phyloP scores from a whole-genome alignment of 2,329 filamentous ascomycete genomes.

The Microascus cirrosus region DNA sequence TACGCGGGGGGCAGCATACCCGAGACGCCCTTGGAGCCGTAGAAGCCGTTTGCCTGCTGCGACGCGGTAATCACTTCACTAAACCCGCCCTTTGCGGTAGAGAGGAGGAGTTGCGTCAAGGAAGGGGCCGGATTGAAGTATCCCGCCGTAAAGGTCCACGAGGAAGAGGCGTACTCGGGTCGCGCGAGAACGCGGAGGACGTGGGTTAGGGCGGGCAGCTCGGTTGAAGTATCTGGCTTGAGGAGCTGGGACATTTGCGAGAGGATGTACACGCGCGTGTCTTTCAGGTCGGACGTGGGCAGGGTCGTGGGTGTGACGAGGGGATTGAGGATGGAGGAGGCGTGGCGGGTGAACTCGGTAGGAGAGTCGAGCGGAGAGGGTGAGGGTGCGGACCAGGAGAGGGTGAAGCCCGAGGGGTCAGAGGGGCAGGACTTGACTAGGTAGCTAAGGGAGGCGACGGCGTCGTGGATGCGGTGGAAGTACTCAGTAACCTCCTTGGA shows the following conservation, averaged over 20 bases:
- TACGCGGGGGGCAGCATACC: constrained; percentile 88
- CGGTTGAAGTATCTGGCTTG: constrained; percentile 70
- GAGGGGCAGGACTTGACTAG: constrained; percentile 52
- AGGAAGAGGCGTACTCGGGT: constrained; percentile 54
- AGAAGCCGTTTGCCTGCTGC: constrained; percentile 92
- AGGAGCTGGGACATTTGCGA: constrained; percentile 82
- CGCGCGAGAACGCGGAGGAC: constrained; percentile 59
- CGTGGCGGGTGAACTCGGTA: constrained; percentile 54
- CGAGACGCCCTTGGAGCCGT: constrained; percentile 74
- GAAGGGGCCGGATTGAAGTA: constrained; percentile 95
- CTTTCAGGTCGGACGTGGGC: constrained; percentile 14
- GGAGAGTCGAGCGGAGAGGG: constrained; percentile 62
- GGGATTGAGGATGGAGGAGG: constrained; percentile 54
- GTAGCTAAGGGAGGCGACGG: constrained; percentile 73
- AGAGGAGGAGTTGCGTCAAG: constrained; percentile 68
- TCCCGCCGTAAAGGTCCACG: constrained; percentile 94
- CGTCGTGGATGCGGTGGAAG: constrained; percentile 66
- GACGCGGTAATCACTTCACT: constrained; percentile 88
- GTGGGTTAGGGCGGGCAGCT: constrained; percentile 69
- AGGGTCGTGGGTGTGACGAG: constrained; percentile 43
- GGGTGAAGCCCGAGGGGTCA: constrained; percentile 41
- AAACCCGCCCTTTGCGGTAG: constrained; percentile 43
- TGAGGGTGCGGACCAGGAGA: constrained; percentile 68
- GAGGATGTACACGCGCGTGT: constrained; percentile 76
- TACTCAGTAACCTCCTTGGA: constrained; percentile 72